Evolutionary conservation across 257 asterid species (phyloP).

Genomic region (Plectranthus barbatus): DNA sequence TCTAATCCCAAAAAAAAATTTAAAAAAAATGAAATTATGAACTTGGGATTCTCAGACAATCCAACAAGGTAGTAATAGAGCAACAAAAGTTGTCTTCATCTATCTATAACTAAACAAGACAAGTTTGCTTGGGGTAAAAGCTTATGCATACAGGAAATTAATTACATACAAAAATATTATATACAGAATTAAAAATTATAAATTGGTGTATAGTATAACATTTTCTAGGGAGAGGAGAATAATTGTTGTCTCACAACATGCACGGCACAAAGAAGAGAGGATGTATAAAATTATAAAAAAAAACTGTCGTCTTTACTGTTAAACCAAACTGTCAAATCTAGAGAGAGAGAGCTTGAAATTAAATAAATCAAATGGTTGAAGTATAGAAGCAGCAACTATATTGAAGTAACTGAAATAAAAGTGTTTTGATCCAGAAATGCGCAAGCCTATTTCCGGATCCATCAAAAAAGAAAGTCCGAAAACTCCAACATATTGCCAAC

Average conservation of each 20-base stretch:
- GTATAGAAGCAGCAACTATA: too few species aligned
- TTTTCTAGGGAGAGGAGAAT: background rate
- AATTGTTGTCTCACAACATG: background rate
- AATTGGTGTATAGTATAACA: too few species aligned
- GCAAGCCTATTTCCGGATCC: too few species aligned
- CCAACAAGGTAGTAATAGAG: background rate
- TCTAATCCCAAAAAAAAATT: background rate
- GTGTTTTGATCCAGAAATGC: too few species aligned
- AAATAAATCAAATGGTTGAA: too few species aligned
- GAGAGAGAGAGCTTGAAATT: too few species aligned
- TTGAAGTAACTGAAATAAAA: too few species aligned
- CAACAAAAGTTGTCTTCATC: conserved; percentile 4
- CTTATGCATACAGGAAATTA: background rate
- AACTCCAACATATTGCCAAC: too few species aligned
- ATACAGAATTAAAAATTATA: background rate
- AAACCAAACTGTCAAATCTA: too few species aligned
- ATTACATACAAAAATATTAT: background rate
- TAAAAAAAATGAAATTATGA: background rate
- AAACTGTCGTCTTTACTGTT: too few species aligned
- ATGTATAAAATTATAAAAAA: too few species aligned
- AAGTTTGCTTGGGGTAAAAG: background rate
- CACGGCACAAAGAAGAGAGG: background rate
- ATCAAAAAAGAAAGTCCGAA: too few species aligned
- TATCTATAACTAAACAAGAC: background rate
- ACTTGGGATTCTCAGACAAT: conserved; percentile 15